These are phyloP conservation scores for Pythium folliculosum DNA, from an alignment of 352 stramenopile species.

Conservation along the genomic window DNA sequence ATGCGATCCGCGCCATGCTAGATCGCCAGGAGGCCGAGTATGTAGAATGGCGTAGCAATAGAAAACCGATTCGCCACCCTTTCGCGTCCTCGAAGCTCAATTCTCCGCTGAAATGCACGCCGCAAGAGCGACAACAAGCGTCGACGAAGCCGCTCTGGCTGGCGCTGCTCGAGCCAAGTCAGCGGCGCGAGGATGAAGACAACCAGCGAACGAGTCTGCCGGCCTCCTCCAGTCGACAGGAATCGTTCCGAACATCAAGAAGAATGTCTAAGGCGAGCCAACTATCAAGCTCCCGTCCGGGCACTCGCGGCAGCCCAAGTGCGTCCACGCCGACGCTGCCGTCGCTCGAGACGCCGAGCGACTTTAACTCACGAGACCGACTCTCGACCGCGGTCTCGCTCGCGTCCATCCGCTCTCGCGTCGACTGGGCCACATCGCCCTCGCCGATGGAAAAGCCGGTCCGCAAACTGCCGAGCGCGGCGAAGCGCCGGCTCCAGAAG, in stretches of 20 bases:
- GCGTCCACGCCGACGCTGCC: constrained; percentile 13
- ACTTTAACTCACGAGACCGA: background rate
- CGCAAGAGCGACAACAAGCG: background rate
- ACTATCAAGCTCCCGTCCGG: background rate
- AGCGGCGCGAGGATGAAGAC: background rate
- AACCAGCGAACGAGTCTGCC: background rate
- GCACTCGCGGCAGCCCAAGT: background rate
- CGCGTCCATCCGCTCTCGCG: background rate
- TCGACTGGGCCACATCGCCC: background rate
- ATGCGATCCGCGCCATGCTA: constrained; percentile 51
- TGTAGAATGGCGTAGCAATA: constrained; percentile 35
- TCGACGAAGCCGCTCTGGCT: constrained; percentile 31
- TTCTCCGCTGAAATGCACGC: constrained; percentile 26
- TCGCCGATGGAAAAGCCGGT: background rate
- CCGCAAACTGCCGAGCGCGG: constrained; percentile 21
- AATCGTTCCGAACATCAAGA: background rate
- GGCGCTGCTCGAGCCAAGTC: constrained; percentile 21
- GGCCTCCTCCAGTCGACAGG: background rate
- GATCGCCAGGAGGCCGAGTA: constrained; percentile 56
- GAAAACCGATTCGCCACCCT: constrained; percentile 44
- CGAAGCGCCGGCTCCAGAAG: constrained; percentile 42
- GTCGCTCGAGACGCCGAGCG: background rate
- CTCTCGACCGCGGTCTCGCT: constrained; percentile 14
- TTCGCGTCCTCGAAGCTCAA: constrained; percentile 64
- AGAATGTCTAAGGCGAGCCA: background rate